These are phyloP conservation scores for Collybiopsis confluens DNA, from an alignment of 768 basidiomycete species.

Conservation along the genomic window DNA sequence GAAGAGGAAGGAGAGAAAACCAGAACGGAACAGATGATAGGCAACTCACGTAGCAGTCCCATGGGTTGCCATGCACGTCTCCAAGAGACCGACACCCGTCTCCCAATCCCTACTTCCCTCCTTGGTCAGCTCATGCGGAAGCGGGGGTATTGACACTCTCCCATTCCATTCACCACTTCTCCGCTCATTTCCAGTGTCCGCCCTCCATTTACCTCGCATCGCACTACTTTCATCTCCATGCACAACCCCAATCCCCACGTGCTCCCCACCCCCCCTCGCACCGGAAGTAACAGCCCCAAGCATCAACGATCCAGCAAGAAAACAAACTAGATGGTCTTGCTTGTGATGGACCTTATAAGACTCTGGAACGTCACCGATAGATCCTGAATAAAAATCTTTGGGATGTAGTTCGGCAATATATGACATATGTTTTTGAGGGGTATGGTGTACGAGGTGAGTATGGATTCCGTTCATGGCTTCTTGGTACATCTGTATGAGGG, in stretches of 20 bases:
- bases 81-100: constrained; percentile 58
- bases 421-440: constrained; percentile 40
- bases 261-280: constrained; percentile 17
- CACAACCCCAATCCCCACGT: too few species aligned
- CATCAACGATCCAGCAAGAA: constrained; percentile 73
- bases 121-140: constrained; percentile 38
- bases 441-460: constrained; percentile 51
- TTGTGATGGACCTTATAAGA: constrained; percentile 46
- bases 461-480: constrained; percentile 68
- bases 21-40: not conserved
- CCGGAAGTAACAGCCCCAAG: constrained; percentile 61
- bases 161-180: not conserved
- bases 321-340: constrained; percentile 82
- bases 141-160: constrained; percentile 48
- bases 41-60: constrained; percentile 52
- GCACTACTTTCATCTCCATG: too few species aligned
- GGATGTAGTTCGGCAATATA: constrained; percentile 68
- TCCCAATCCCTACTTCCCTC: constrained; percentile 58
- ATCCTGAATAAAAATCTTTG: constrained; percentile 22
- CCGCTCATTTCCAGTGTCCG: too few species aligned
- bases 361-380: constrained; percentile 22
- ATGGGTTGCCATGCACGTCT: constrained; percentile 68
- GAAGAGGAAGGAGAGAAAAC: too few species aligned
- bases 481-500: constrained; percentile 57
- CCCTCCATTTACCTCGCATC: too few species aligned